These are phyloP conservation scores for Camelina sativa DNA, from an alignment of 345 rosid species.

Conservation along the genomic window DNA sequence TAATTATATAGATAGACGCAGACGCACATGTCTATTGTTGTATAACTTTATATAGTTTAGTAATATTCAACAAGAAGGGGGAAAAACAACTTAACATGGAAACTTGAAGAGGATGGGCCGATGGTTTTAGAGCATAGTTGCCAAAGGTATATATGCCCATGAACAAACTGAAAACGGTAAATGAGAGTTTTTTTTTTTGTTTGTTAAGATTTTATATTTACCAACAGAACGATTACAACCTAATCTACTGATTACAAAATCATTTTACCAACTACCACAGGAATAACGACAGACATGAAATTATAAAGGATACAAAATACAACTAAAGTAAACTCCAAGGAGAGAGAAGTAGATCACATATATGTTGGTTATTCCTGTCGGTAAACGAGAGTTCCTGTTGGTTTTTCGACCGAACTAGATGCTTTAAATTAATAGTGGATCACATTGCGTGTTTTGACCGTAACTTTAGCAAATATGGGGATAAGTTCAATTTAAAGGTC, in stretches of 20 bases:
- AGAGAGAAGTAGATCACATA: too few relatives aligned
- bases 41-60: neutral
- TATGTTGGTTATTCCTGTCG: too few relatives aligned
- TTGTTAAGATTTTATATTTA: too few relatives aligned
- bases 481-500: neutral
- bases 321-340: too few relatives aligned
- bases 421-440: neutral
- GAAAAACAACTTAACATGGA: neutral
- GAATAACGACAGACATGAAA: too few relatives aligned
- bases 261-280: too few relatives aligned
- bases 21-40: constrained; percentile 21
- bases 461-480: constrained; percentile 16
- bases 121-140: constrained; percentile 9
- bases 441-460: constrained; percentile 34
- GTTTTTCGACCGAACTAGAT: constrained; percentile 19
- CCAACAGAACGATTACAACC: too few relatives aligned
- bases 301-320: too few relatives aligned
- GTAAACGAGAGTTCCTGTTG: neutral
- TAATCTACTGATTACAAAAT: too few relatives aligned
- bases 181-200: too few relatives aligned
- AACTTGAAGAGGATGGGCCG: neutral
- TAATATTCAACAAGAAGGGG: neutral
- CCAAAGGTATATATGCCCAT: constrained; percentile 11
- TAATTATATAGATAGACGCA: neutral
- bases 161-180: neutral